Conservation (phyloP, 2,329 filamentous ascomycete genomes). For the Cladosporium sp. region DNA sequence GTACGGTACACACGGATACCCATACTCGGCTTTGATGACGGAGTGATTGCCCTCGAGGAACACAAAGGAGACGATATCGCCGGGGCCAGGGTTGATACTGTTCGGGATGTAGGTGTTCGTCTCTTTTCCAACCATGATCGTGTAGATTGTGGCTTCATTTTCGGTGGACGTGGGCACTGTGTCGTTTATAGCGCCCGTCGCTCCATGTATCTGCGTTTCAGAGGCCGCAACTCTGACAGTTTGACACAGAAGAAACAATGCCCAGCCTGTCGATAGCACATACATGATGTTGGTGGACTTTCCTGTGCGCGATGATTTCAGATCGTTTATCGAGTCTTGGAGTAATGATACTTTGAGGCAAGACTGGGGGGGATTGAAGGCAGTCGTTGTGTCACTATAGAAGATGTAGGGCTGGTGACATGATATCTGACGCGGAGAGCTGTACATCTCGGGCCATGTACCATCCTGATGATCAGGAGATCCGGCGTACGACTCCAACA, state of each 20-base stretch:
- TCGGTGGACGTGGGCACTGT: constrained; percentile 8
- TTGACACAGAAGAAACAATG: not conserved
- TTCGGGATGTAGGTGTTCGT: constrained; percentile 32
- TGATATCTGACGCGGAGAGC: not conserved
- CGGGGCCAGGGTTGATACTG: constrained; percentile 33
- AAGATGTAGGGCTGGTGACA: not conserved
- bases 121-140: constrained; percentile 36
- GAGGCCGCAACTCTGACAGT: not conserved
- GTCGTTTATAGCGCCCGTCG: constrained; percentile 5
- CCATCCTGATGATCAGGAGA: not conserved
- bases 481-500: not conserved
- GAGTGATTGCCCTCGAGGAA: constrained; percentile 42
- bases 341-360: not conserved
- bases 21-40: constrained; percentile 38
- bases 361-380: not conserved
- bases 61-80: constrained; percentile 40
- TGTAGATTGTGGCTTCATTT: constrained; percentile 25
- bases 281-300: not conserved
- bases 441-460: not conserved
- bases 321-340: not conserved
- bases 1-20: constrained; percentile 37
- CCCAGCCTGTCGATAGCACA: not conserved
- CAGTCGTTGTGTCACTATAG: not conserved
- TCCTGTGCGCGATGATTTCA: no score
- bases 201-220: not conserved